phyloP scores from a whole-genome alignment of 2,329 filamentous ascomycete genomes.

The Chaetomiaceae sp. region DNA sequence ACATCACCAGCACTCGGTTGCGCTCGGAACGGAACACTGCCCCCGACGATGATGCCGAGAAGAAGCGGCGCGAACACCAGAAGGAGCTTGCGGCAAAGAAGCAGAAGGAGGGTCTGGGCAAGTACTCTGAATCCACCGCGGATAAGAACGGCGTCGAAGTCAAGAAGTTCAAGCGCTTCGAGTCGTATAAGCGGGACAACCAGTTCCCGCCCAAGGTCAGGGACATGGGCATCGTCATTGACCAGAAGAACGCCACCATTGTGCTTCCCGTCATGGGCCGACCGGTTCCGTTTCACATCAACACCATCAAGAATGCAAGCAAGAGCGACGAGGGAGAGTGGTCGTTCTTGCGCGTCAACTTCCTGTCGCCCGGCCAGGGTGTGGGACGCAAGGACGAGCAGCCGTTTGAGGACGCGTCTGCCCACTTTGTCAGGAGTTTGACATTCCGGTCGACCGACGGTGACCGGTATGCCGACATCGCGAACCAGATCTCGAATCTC shows the following conservation, averaged over 20 bases:
- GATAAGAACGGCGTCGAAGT: conserved; percentile 84
- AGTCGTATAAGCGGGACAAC: conserved; percentile 97
- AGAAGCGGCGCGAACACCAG: conserved; percentile 82
- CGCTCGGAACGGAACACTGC: conserved; percentile 86
- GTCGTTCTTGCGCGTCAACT: conserved; percentile 92
- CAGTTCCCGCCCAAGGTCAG: conserved; percentile 78
- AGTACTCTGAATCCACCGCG: conserved; percentile 79
- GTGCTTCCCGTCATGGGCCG: conserved; percentile 96
- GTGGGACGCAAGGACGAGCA: conserved; percentile 96
- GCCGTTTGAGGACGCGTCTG: conserved; percentile 91
- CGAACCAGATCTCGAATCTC: conserved; percentile 89
- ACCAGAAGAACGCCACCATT: conserved; percentile 82
- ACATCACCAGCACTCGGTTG: conserved; percentile 89
- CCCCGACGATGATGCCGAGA: conserved; percentile 83
- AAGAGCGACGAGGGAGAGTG: conserved; percentile 95
- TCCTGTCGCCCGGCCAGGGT: conserved; percentile 92
- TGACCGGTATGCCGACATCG: conserved; percentile 82
- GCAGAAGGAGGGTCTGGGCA: conserved; percentile 76
- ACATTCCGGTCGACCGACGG: conserved; percentile 91
- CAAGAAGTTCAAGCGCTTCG: conserved; percentile 98
- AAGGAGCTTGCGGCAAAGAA: conserved; percentile 83
- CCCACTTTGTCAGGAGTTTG: conserved; percentile 91
- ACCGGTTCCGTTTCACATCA: conserved; percentile 95
- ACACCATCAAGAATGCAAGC: conserved; percentile 97
- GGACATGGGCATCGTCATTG: conserved; percentile 84